Evolutionary conservation across 78 protist genomes (phyloP).

Genomic region (Dictyostelium intermedium): DNA sequence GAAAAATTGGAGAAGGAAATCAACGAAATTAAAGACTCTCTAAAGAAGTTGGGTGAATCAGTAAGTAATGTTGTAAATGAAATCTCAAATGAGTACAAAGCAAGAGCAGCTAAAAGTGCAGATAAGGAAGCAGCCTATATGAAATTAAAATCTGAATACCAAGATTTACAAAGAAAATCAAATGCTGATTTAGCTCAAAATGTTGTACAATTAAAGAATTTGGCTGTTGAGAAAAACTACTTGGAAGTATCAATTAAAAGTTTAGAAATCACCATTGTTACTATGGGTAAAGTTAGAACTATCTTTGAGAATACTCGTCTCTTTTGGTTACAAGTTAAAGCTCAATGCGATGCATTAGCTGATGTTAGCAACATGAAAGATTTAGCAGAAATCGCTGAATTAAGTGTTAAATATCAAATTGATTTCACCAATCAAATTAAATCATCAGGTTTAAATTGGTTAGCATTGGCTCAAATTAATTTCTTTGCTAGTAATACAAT

Average conservation of each 20-base stretch:
- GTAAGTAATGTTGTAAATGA: background rate
- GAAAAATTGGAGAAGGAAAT: background rate
- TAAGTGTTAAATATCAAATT: background rate
- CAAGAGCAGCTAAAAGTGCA: background rate
- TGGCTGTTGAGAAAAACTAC: background rate
- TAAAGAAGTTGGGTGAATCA: background rate
- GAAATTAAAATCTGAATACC: background rate
- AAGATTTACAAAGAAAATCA: slow-evolving; percentile 22
- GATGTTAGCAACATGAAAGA: background rate
- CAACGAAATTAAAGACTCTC: background rate
- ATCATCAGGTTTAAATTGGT: background rate
- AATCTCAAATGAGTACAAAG: background rate
- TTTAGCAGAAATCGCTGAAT: background rate
- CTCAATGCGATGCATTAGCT: background rate
- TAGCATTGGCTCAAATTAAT: background rate
- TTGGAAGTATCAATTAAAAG: background rate
- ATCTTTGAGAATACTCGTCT: background rate
- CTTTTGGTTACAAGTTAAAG: background rate
- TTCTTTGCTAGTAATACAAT: background rate
- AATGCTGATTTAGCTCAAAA: background rate
- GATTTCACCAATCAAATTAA: background rate
- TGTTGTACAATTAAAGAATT: background rate
- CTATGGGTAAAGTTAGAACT: slow-evolving; percentile 1
- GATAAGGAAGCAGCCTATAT: background rate
- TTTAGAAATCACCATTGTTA: background rate